Evolutionary conservation across 225 moss, liverwort and hornwort species (phyloP).

Genomic region (Marchantia paleacea): DNA sequence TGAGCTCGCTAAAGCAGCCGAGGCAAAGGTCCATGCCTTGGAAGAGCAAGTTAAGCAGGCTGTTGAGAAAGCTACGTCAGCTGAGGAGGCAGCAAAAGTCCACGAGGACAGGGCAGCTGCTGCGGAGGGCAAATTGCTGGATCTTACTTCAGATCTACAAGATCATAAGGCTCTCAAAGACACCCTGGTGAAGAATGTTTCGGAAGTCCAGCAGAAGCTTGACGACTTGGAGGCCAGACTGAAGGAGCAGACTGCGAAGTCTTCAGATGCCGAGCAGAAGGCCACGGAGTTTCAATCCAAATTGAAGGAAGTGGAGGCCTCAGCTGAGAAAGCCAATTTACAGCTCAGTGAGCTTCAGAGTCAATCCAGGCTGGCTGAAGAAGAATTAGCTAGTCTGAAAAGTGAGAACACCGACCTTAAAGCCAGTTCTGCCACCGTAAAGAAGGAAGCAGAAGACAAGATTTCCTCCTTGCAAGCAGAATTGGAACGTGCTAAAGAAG

Average conservation of each 20-base stretch:
- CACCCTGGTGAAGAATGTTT: not conserved
- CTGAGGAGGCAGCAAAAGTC: slow-evolving; percentile 32
- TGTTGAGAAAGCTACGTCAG: slow-evolving; percentile 14
- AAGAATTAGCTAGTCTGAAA: slow-evolving; percentile 9
- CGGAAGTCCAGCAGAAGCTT: slow-evolving; percentile 24
- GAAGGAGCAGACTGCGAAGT: slow-evolving; percentile 19
- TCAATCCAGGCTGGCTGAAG: slow-evolving; percentile 17
- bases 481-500: slow-evolving; percentile 19
- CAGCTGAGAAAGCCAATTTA: slow-evolving; percentile 4
- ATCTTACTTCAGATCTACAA: slow-evolving; percentile 27
- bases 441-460: slow-evolving; percentile 23
- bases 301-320: slow-evolving; percentile 20
- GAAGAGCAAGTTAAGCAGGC: slow-evolving; percentile 32
- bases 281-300: slow-evolving; percentile 18
- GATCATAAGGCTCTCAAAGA: slow-evolving; percentile 23
- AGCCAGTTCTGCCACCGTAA: slow-evolving; percentile 4
- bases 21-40: slow-evolving; percentile 26
- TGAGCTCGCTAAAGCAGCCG: slow-evolving; percentile 15
- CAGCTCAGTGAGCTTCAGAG: slow-evolving; percentile 3
- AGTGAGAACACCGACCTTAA: slow-evolving; percentile 2
- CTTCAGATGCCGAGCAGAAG: slow-evolving; percentile 21
- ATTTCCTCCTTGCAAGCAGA: slow-evolving; percentile 20
- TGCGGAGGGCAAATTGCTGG: slow-evolving; percentile 36
- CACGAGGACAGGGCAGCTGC: slow-evolving; percentile 30
- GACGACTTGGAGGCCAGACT: slow-evolving; percentile 24